Evolutionary conservation across 306 rosid genomes (phyloP), one percentile per base, ranked within the genome.

Genomic region (Castanea mollissima): DNA sequence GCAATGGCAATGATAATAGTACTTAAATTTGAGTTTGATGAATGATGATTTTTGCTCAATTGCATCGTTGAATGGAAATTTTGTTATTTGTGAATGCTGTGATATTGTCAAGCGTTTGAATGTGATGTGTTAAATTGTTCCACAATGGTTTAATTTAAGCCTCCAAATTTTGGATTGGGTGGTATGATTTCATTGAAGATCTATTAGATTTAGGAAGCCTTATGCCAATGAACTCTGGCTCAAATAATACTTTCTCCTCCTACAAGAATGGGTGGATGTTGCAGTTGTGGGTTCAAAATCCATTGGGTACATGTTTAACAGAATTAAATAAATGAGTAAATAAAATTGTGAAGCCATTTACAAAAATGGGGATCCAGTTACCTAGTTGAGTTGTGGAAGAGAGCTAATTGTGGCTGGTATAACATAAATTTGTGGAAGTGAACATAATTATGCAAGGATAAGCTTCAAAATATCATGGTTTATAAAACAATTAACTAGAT

Each of bases 21-120:
- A 34, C 62, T 38, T 64, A 3, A 1, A 46, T 6, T 52, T 71
- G 77, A 87, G 84, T 81, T 83, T 83, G 71, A 34, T 32, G 23
- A 32, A 41, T 49, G 54, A 49, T 49, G 54, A 11, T 10, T 32
- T 10, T 34, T 11, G 5, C 18, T 23, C 64, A 6, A 34, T 6
- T 8, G 8, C 54, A 68, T n/a, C 10, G 41, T 19, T 6, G 15
- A 12, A 8, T 3, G 52, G 54, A n/a, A 35, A 19, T 49, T 21
- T 51, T 14, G 19, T 46, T 70, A 11, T 23, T 41, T 52, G 46
- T 34, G 59, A 71, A 13, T 4, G n/a, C 20, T 71, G 44, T 32
- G n/a, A 23, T 64, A 38, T 31, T 64, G 5, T 64, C 70, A 31
- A 31, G 32, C 23, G 31, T 59, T 59, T 59, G 65, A 64, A 14